phyloP scores from a whole-genome alignment of 2,329 filamentous ascomycete species.

The Scedosporium minutisporum region DNA sequence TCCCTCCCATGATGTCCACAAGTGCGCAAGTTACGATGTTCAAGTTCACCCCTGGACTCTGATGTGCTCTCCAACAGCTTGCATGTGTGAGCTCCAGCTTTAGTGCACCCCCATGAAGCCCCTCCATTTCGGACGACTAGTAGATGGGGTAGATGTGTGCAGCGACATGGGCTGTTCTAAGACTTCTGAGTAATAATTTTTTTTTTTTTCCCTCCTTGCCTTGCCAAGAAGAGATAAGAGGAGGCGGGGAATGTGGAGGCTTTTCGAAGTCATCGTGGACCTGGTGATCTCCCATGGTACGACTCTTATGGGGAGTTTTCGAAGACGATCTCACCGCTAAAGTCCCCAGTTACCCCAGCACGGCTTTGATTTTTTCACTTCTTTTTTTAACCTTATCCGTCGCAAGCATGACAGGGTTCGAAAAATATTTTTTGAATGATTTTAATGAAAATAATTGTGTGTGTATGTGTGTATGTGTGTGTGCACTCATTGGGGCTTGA shows the following conservation, averaged over 20 bases:
- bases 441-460: too few relatives aligned
- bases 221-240: not conserved
- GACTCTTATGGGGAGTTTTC: not conserved
- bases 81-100: not conserved
- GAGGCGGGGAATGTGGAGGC: not conserved
- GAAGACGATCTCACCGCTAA: too few relatives aligned
- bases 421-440: too few relatives aligned
- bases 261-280: not conserved
- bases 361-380: too few relatives aligned
- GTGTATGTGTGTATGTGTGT: too few relatives aligned
- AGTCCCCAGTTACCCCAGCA: too few relatives aligned
- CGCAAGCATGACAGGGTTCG: too few relatives aligned
- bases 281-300: not conserved
- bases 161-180: not conserved
- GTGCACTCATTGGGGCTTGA: too few relatives aligned
- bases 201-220: not conserved
- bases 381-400: too few relatives aligned
- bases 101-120: not conserved
- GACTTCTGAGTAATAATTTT: not conserved
- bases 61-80: not conserved
- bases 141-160: not conserved
- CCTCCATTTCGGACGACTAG: not conserved
- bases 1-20: not conserved
- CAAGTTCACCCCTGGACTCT: not conserved
- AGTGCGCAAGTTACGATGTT: not conserved